Evolutionary conservation across 257 asterid genomes (phyloP), one percentile per base, ranked within the genome.

Genomic region (Penstemon barbatus): DNA sequence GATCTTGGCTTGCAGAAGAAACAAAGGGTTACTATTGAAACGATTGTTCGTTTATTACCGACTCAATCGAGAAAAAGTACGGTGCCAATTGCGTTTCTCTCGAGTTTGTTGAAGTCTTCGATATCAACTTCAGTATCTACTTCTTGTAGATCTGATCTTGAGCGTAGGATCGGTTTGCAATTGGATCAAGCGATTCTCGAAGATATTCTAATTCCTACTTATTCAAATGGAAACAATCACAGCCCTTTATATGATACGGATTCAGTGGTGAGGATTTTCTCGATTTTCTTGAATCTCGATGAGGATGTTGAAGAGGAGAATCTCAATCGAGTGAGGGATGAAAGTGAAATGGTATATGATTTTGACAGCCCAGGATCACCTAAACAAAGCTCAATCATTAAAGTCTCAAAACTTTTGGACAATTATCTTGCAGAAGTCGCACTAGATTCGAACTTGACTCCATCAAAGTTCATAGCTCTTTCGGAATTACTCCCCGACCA

Each of bases 71-170:
- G 97, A 68, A 88, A 88, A 78, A 87, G 94, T 56, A 66, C 79
- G 0, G 97, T 93, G 7, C 97, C 98, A 25, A 88, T 93, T 84
- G 95, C 90, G 0, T 93, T 93, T 60, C 93, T 93, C 11, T 93
- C 97, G 0, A 85, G 89, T 51, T 72, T 93, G 78, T 61, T 93
- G 69, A 90, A 88, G 74, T 83, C 95, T 39, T 85, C 97, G 12
- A 79, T 85, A n/a, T 79, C 88, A 8, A 78, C 87, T 11, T 81
- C 84, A 3, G 88, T 95, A 0, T 84, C 91, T 9, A 75, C 86
- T 5, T 80, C 91, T 38, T 93, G 98, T 76, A 77, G 92, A 62
- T 81, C 95, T n/a, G 94, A 93, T 82, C 89, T 93, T 7, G 98
- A 93, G 86, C 79, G 96, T 48, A 74, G 97, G 77, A 90, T 93